Base-by-base conservation (phyloP, 129 eudicot genomes). In the Saposhnikovia divaricata region DNA sequence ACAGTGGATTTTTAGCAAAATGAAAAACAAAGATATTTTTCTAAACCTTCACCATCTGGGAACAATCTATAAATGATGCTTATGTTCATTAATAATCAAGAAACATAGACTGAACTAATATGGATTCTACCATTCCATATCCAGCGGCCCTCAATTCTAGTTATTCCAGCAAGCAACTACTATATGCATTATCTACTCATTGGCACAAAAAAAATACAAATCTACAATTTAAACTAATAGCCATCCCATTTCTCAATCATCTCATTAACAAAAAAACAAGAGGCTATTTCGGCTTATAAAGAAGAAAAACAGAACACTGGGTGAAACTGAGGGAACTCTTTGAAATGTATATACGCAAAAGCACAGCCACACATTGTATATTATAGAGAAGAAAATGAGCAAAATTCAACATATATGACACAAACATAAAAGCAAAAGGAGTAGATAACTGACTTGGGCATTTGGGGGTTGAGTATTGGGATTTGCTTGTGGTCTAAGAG, bases 401-500 rank as follows among this genome's bases (percentile, higher is more conserved):
- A 34, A 34, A 34, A 34, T 34, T 34, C 37, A 34, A 34, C 37
- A 34, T 34, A 34, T 34, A 34, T 34, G 37, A 34, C 37, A 34
- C 37, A 34, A 34, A 34, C 37, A 34, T 34, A 34, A 34, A 34
- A 34, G 37, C 37, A 34, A 34, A 34, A 14, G 42, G 16, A 75
- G 46, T 0, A 77, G 59, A 44, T 25, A 55, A 90, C 91, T 84
- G 25, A 93, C 98, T 90, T 89, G 98, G 40, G 92, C 18, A 72
- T 82, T 69, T 10, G 93, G 74, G 51, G 95, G 78, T 85, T 82
- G 92, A 73, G 74, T 87, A 82, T 72, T 86, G 50, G 83, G 75
- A 70, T 78, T 79, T 37, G 87, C 39, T 77, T 83, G 96, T 16
- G 97, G 97, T 81, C 98, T 89, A 78, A 84, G 84, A 78, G 97